Percentiles rank a stretch among this genome's conserved stretches.
phyloP scores from a whole-genome alignment of 164 flowering plant species.

The Magnolia changhungtana region DNA sequence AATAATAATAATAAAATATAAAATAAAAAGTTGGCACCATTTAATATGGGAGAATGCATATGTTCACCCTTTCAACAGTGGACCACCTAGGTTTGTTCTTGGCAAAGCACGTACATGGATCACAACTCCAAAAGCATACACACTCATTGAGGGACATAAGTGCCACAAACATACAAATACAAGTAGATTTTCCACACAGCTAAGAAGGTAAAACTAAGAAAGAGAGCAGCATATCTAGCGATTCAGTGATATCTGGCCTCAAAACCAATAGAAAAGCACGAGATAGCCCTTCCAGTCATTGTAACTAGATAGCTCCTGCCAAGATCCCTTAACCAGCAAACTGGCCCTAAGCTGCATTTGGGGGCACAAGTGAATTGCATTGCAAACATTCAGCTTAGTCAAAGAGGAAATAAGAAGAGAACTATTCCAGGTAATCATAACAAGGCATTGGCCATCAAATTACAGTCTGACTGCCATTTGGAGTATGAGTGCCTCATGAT shows the following conservation, averaged over 20 bases:
- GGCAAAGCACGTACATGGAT: neutral
- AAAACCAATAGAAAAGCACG: neutral
- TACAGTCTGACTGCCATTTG: neutral
- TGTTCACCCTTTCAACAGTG: too few species aligned
- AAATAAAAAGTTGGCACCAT: too few species aligned
- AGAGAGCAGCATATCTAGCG: neutral
- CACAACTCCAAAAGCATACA: neutral
- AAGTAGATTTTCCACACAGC: neutral
- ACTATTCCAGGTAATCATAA: neutral
- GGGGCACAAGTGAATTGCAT: neutral
- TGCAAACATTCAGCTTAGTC: neutral
- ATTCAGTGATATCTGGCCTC: neutral
- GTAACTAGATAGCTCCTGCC: neutral
- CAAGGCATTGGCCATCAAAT: neutral
- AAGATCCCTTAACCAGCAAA: neutral
- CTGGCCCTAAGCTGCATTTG: neutral
- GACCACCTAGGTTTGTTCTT: neutral
- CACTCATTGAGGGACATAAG: neutral
- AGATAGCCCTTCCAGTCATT: neutral
- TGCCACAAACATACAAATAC: neutral
- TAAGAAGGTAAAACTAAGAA: neutral
- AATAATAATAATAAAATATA: too few species aligned
- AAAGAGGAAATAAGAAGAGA: neutral
- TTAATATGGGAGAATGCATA: too few species aligned
- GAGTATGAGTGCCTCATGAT: too few species aligned